These are phyloP conservation scores for Knoxdaviesia capensis DNA, from an alignment of 2,329 filamentous ascomycete species.

Conservation along the genomic window DNA sequence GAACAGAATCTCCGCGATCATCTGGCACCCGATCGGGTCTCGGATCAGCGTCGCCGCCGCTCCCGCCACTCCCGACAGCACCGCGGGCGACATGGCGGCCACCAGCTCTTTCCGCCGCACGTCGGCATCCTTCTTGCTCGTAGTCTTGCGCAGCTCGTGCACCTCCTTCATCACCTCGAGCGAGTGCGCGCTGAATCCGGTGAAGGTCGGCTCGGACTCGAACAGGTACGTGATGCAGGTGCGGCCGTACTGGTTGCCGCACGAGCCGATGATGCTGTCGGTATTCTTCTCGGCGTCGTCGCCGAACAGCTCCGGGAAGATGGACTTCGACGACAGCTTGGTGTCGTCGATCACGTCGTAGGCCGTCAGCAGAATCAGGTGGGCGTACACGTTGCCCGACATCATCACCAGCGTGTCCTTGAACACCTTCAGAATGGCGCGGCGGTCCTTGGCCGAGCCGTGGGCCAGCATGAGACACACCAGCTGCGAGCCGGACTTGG, in stretches of 20 bases:
- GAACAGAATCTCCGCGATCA: constrained; percentile 66
- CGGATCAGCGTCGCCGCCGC: constrained; percentile 48
- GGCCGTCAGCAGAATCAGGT: constrained; percentile 64
- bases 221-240: constrained; percentile 66
- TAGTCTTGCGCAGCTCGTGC: constrained; percentile 57
- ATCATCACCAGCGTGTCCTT: constrained; percentile 77
- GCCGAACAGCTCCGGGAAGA: constrained; percentile 71
- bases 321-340: constrained; percentile 63
- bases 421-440: constrained; percentile 70
- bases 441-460: constrained; percentile 80
- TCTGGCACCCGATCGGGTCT: constrained; percentile 70
- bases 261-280: constrained; percentile 42
- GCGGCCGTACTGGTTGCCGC: constrained; percentile 44
- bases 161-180: constrained; percentile 57
- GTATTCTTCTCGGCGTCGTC: constrained; percentile 42
- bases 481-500: constrained; percentile 65
- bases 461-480: constrained; percentile 68
- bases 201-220: constrained; percentile 42
- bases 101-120: constrained; percentile 57
- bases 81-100: constrained; percentile 48
- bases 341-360: constrained; percentile 93
- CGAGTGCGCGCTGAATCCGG: constrained; percentile 40
- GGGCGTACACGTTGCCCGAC: constrained; percentile 60
- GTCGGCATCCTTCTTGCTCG: constrained; percentile 81
- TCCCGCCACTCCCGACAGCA: constrained; percentile 54